Conservation (phyloP, 192 early-diverging fungal species). For the Coemansia umbellata region DNA sequence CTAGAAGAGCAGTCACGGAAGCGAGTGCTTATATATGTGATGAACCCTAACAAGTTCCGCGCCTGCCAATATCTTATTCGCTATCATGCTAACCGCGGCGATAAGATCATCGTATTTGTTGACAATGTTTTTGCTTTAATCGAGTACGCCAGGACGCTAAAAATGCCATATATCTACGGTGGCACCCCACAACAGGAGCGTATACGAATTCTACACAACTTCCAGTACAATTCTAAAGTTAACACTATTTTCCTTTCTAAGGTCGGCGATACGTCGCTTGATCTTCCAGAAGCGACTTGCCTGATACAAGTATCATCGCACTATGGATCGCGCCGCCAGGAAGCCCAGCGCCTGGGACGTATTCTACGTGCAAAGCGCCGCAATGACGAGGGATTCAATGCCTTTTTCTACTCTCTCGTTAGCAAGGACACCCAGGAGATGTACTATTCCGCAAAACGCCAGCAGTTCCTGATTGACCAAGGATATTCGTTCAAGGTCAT, state of each 20-base stretch:
- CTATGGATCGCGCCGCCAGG: conserved; percentile 96
- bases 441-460: conserved; percentile 95
- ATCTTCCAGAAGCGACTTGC: conserved; percentile 96
- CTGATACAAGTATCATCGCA: conserved; percentile 99
- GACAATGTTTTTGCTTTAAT: conserved; percentile 96
- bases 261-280: conserved; percentile 99
- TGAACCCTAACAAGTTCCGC: conserved; percentile 99
- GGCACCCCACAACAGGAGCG: conserved; percentile 86
- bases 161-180: conserved; percentile 87
- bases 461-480: conserved; percentile 99
- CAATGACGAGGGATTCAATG: conserved; percentile 93
- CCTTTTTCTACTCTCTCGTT: conserved; percentile 99
- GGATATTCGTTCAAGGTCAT: conserved; percentile 99
- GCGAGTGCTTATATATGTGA: conserved; percentile 79
- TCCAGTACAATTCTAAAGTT: conserved; percentile 85
- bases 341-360: conserved; percentile 93
- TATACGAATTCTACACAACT: conserved; percentile 88
- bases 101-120: conserved; percentile 99
- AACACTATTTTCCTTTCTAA: conserved; percentile 89
- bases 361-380: conserved; percentile 93
- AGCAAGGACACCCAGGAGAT: conserved; percentile 98
- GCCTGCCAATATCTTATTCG: conserved; percentile 95
- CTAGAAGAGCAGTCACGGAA: conserved; percentile 77
- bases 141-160: conserved; percentile 81
- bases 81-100: conserved; percentile 87